A percentile compares a stretch with the other conserved stretches of the same genome.
Conservation (phyloP, 768 basidiomycete species). For the Inosperma sp. region DNA sequence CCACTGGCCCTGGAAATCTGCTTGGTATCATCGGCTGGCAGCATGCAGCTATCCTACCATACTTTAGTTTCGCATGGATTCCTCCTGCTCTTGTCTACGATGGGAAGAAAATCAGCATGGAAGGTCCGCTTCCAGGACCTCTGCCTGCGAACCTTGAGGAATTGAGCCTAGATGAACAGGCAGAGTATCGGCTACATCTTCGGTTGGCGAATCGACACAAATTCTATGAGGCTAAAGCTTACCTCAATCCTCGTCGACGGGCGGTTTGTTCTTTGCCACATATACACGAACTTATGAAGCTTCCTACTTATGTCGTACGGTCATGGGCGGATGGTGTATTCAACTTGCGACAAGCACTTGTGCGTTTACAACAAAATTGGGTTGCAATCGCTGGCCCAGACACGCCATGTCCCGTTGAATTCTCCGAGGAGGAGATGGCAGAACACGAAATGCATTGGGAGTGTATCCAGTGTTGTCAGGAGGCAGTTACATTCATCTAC, state of each 20-base stretch:
- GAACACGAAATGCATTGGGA: background rate
- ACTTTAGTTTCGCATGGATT: slow-evolving; percentile 11
- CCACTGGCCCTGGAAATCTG: slow-evolving; percentile 17
- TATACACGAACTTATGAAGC: slow-evolving; percentile 1
- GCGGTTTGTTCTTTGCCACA: background rate
- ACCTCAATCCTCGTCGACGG: background rate
- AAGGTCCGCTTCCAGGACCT: background rate
- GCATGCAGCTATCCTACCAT: slow-evolving; percentile 16
- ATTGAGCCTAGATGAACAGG: slow-evolving; percentile 8
- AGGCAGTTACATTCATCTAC: background rate
- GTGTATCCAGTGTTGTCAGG: background rate
- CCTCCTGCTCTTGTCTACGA: slow-evolving; percentile 13
- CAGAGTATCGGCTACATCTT: slow-evolving; percentile 4
- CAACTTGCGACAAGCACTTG: slow-evolving; percentile 1
- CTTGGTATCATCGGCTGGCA: slow-evolving; percentile 28
- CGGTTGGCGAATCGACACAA: slow-evolving; percentile 8
- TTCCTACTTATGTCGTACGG: slow-evolving; percentile 3
- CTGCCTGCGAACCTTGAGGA: slow-evolving; percentile 6
- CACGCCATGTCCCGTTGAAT: slow-evolving; percentile 1
- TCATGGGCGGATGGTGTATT: slow-evolving; percentile 8
- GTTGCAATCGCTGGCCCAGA: background rate
- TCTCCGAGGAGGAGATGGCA: background rate
- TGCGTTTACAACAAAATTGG: background rate
- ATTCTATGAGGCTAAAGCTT: background rate
- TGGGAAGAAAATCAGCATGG: slow-evolving; percentile 12